Evolutionary conservation across 139 green algal genomes (phyloP).

Genomic region (Raphidocelis subcapitata): DNA sequence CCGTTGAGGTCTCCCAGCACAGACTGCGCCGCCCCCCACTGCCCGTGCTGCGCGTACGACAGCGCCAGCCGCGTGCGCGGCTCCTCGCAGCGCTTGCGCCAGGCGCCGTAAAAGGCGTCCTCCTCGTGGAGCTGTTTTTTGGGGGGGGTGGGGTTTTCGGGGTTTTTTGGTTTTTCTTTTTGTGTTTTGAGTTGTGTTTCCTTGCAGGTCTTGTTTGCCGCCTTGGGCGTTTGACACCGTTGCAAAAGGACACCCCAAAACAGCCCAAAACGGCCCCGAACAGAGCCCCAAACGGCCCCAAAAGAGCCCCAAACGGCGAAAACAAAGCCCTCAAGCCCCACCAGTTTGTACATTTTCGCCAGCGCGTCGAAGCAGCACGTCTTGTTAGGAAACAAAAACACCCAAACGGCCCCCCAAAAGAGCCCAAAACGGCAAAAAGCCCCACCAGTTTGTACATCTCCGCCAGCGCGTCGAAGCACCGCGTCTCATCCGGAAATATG

Average conservation of each 20-base stretch:
- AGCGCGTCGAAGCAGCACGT: conserved; percentile 89
- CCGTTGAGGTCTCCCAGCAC: conserved; percentile 60
- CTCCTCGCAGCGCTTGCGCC: conserved; percentile 51
- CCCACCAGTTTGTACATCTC: conserved; percentile 73
- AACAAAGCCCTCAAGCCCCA: neutral
- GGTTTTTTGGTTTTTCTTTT: too few relatives aligned
- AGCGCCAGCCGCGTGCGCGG: conserved; percentile 40
- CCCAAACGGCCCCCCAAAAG: neutral
- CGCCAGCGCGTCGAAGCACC: conserved; percentile 88
- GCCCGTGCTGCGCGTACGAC: conserved; percentile 87
- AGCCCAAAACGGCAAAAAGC: neutral
- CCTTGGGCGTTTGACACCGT: too few relatives aligned
- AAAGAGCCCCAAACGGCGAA: neutral
- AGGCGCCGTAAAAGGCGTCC: conserved; percentile 91
- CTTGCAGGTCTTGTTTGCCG: neutral
- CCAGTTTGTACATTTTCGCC: conserved; percentile 76
- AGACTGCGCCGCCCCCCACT: conserved; percentile 73
- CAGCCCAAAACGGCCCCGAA: neutral
- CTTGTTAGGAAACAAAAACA: conserved; percentile 81
- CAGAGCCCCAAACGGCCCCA: neutral
- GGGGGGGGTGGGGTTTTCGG: neutral
- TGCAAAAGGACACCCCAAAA: neutral
- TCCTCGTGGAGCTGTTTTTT: conserved; percentile 69
- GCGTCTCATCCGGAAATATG: conserved; percentile 89
- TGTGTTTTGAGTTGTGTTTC: conserved; percentile 41